Base-by-base conservation (phyloP, 495 filamentous ascomycete genomes). In the Penicillium pulvis region DNA sequence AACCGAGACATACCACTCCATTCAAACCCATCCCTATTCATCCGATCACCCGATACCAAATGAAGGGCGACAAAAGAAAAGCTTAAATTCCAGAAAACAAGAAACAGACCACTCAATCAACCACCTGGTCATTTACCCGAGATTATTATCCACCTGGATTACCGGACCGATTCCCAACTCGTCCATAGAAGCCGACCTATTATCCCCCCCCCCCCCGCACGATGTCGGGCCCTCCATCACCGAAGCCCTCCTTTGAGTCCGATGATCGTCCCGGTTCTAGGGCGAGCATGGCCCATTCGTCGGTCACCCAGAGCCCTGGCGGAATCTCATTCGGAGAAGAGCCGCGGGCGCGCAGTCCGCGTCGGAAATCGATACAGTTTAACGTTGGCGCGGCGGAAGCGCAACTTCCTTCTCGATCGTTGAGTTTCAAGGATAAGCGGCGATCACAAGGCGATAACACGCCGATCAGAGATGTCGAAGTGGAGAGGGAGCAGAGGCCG, bases 221-320 rank as follows among this genome's bases (percentile, higher is more conserved):
- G 23, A 69, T 72, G 70, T 65, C 72, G 54, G 62, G 63, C 26
- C 66, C 69, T 6, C 39, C 59, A n/a, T 71, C 73, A 1, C 69
- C 72, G 12, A 69, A 66, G 49, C 68, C 69, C 16, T 76, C 77
- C 9, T 76, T 80, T 33, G 86, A 81, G 61, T 83, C 83, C 20
- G 85, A 84, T 6, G 72, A 81, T 59, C 81, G 79, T 52, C 74
- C 73, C 2, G 72, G 70, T 14, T 77, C 75, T 71, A 39, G 73
- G 26, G 64, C 68, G 26, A 68, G 59, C 43, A 57, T 52, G 9
- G 58, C 57, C 17, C 28, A 48, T 31, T 23, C 56, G 0, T 62
- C 63, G 33, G 63, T 63, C 10, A 60, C 57, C 30, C 65, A 66
- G 53, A 58, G 53, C 30, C 64, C 62, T 44, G 68, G 42, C 14